Evolutionary conservation across 306 rosid genomes (phyloP).

Genomic region (Cicer bijugum): DNA sequence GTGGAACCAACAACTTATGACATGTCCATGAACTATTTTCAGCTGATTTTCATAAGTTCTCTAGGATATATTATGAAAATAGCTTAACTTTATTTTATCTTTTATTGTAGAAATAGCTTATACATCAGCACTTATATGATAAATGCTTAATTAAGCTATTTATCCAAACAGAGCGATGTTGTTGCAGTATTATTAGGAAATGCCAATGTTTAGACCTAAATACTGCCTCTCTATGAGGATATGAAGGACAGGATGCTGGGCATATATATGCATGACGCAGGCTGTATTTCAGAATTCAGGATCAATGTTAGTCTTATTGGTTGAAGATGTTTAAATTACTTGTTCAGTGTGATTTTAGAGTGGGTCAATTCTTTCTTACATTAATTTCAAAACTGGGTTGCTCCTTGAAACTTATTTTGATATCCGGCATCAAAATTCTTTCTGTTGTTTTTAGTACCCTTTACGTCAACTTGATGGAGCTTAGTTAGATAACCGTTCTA

Average conservation of each 20-base stretch:
- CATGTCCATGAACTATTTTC: too few species aligned
- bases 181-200: constrained; percentile 17
- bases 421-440: not conserved
- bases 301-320: constrained; percentile 11
- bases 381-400: constrained; percentile 6
- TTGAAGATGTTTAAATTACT: not conserved
- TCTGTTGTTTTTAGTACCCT: not conserved
- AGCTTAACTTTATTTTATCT: too few species aligned
- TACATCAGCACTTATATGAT: too few species aligned
- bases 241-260: constrained; percentile 8
- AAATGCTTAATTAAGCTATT: too few species aligned
- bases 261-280: not conserved
- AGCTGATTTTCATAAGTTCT: too few species aligned
- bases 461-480: not conserved
- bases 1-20: too few species aligned
- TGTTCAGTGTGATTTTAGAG: not conserved
- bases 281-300: not conserved
- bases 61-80: too few species aligned
- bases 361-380: constrained; percentile 6
- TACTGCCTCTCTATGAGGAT: not conserved
- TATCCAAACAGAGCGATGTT: not conserved
- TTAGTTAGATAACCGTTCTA: not conserved
- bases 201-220: not conserved
- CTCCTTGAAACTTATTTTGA: constrained; percentile 18
- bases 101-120: too few species aligned